Evolutionary conservation across 75 land plant species (phyloP).

Genomic region (Cryptomeria japonica): DNA sequence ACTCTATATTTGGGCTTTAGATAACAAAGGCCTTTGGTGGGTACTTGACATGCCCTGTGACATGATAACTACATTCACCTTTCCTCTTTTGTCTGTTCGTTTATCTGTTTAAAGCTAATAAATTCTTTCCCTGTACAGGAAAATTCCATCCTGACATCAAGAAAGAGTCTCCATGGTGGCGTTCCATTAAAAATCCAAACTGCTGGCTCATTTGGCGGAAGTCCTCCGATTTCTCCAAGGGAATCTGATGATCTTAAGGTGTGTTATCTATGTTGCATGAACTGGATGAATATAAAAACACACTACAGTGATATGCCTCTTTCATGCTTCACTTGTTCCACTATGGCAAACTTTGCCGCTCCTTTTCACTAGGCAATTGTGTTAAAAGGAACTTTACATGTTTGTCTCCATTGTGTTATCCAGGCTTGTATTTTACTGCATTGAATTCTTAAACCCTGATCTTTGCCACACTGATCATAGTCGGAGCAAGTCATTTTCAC

Average conservation of each 20-base stretch:
- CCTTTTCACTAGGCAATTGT: neutral
- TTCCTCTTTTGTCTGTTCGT: neutral
- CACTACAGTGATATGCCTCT: neutral
- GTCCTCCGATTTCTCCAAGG: constrained; percentile 65
- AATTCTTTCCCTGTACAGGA: constrained; percentile 1
- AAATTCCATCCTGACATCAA: neutral
- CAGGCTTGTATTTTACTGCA: neutral
- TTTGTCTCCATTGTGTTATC: constrained; percentile 2
- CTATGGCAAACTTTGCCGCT: neutral
- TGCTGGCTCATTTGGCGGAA: constrained; percentile 18
- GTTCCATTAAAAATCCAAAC: constrained; percentile 3
- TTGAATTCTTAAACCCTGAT: neutral
- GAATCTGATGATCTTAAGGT: constrained; percentile 40
- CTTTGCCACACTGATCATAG: neutral
- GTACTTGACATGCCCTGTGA: neutral
- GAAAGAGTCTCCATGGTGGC: constrained; percentile 11
- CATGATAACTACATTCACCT: neutral
- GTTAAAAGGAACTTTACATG: neutral
- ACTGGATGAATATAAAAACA: neutral
- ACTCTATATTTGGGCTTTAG: neutral
- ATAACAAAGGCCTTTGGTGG: neutral
- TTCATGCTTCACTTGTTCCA: neutral
- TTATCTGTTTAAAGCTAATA: neutral
- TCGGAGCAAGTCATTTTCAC: neutral
- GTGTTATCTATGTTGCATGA: neutral